These are phyloP conservation scores for Nemania serpens DNA, from an alignment of 2,329 filamentous ascomycete genomes.

Conservation along the genomic window DNA sequence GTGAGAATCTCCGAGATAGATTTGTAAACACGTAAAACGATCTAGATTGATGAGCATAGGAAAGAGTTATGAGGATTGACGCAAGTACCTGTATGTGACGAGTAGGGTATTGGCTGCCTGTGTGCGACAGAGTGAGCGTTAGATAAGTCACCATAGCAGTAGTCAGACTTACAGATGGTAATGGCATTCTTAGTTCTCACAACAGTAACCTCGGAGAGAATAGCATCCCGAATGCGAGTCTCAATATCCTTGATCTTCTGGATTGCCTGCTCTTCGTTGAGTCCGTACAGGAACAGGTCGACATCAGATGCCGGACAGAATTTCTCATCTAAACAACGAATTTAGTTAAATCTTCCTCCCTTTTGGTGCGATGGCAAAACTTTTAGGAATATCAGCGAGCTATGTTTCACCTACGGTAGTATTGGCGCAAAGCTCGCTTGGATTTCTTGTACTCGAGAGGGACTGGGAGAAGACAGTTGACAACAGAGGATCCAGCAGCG, in stretches of 20 bases:
- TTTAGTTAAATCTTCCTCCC: conserved; percentile 10
- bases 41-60: conserved; percentile 40
- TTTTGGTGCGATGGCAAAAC: too few relatives aligned
- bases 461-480: conserved; percentile 76
- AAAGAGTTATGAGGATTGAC: background rate
- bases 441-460: conserved; percentile 64
- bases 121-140: conserved; percentile 11
- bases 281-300: conserved; percentile 81
- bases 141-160: background rate
- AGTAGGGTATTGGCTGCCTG: conserved; percentile 77
- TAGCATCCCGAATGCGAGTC: conserved; percentile 71
- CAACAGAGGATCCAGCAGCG: conserved; percentile 78
- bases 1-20: conserved; percentile 83
- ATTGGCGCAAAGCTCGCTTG: conserved; percentile 68
- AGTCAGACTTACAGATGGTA: conserved; percentile 62
- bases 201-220: conserved; percentile 81
- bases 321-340: conserved; percentile 29
- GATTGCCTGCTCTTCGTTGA: conserved; percentile 76
- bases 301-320: conserved; percentile 76
- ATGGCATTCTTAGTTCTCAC: conserved; percentile 86
- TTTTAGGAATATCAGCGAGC: background rate
- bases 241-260: conserved; percentile 88
- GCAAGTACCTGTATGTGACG: conserved; percentile 69
- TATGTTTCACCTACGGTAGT: conserved; percentile 72
- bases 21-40: conserved; percentile 84